Evolutionary conservation across 306 rosid species (phyloP).

Genomic region (Acacia confusa): DNA sequence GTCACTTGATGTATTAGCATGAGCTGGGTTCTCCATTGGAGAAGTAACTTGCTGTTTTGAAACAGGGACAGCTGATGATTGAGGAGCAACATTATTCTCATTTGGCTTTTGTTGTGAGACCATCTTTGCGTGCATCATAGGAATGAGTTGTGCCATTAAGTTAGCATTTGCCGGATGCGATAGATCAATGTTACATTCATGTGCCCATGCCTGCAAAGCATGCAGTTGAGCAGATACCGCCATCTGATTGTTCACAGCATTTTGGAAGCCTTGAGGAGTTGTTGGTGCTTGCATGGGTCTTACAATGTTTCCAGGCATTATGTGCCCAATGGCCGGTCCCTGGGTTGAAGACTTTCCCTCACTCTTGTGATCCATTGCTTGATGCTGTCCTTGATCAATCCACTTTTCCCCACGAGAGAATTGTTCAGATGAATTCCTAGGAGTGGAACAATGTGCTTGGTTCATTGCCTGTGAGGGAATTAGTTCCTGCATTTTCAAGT

Average conservation of each 20-base stretch:
- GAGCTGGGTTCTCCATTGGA: constrained; percentile 68
- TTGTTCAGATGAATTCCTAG: constrained; percentile 63
- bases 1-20: constrained; percentile 74
- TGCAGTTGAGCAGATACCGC: constrained; percentile 64
- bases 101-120: constrained; percentile 63
- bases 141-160: constrained; percentile 71
- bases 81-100: constrained; percentile 59
- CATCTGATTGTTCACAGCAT: constrained; percentile 65
- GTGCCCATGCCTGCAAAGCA: constrained; percentile 86
- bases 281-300: constrained; percentile 66
- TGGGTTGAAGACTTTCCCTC: constrained; percentile 65
- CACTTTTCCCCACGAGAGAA: constrained; percentile 73
- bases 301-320: constrained; percentile 60
- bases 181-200: constrained; percentile 77
- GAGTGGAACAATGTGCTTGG: constrained; percentile 67
- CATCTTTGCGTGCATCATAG: constrained; percentile 76
- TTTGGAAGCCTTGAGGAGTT: constrained; percentile 62
- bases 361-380: constrained; percentile 61
- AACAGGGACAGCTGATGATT: constrained; percentile 61
- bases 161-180: constrained; percentile 74
- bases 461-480: constrained; percentile 56
- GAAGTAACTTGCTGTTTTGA: constrained; percentile 78
- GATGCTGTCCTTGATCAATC: constrained; percentile 72
- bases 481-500: constrained; percentile 80
- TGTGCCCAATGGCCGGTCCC: constrained; percentile 51